Conservation (phyloP, 345 rosid species). For the Carallia brachiata region DNA sequence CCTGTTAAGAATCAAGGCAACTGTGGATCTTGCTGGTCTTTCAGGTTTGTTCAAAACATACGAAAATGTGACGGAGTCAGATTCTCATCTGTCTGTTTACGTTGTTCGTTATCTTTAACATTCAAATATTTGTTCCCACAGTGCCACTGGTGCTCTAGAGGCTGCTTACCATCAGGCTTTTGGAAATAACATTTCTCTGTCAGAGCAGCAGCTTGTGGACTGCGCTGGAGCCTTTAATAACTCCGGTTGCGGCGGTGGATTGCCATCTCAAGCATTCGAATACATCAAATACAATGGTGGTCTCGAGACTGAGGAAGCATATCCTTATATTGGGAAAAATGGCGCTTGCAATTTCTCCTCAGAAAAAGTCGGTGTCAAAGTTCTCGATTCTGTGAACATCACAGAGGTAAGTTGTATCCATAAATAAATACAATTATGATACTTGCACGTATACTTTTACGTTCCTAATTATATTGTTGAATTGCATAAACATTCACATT, state of each 20-base stretch:
- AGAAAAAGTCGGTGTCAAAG: conserved; percentile 71
- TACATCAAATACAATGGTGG: conserved; percentile 91
- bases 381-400: conserved; percentile 71
- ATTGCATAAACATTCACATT: conserved; percentile 1
- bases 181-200: conserved; percentile 72
- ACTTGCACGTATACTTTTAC: no score
- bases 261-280: conserved; percentile 97
- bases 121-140: conserved; percentile 24
- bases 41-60: conserved; percentile 52
- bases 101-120: neutral
- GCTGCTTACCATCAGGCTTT: conserved; percentile 95
- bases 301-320: conserved; percentile 86
- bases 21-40: conserved; percentile 99
- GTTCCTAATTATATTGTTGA: no score
- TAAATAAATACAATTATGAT: no score
- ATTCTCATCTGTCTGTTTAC: neutral
- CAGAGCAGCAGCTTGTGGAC: conserved; percentile 99
- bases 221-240: conserved; percentile 90
- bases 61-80: neutral
- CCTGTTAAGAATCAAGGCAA: conserved; percentile 85
- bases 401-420: conserved; percentile 53
- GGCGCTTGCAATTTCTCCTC: conserved; percentile 73
- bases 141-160: conserved; percentile 97
- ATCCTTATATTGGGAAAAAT: conserved; percentile 70
- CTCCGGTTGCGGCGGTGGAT: conserved; percentile 84